phyloP scores from a whole-genome alignment of 768 basidiomycete species.

The Lentinula raphanica region DNA sequence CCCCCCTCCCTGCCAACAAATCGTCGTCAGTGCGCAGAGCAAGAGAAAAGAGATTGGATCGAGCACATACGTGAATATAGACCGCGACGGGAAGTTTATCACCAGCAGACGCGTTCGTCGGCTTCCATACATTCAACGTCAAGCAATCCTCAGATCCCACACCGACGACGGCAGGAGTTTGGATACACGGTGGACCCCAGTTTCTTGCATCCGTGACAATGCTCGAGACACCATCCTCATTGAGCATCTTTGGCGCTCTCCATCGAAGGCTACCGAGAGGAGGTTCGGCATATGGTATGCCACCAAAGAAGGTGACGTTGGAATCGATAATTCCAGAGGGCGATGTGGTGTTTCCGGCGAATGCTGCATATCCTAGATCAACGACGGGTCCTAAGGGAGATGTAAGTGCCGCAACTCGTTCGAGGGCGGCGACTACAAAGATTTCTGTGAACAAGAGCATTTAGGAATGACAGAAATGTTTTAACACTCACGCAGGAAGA shows the following conservation, averaged over 20 bases:
- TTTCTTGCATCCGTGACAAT: slow-evolving; percentile 35
- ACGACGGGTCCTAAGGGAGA: slow-evolving; percentile 28
- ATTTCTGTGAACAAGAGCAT: background rate
- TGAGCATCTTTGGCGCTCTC: slow-evolving; percentile 29
- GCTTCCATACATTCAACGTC: slow-evolving; percentile 38
- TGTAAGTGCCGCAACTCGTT: background rate
- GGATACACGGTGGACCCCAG: slow-evolving; percentile 42
- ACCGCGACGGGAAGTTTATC: slow-evolving; percentile 35
- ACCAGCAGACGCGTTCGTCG: slow-evolving; percentile 26
- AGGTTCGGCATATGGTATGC: slow-evolving; percentile 37
- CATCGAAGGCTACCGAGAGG: slow-evolving; percentile 36
- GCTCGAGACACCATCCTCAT: slow-evolving; percentile 22
- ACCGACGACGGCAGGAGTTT: slow-evolving; percentile 39
- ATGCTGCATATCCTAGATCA: slow-evolving; percentile 35
- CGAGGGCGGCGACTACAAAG: background rate
- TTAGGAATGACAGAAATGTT: background rate
- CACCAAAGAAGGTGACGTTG: slow-evolving; percentile 37
- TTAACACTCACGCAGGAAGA: background rate
- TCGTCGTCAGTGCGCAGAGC: background rate
- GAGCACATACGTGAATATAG: slow-evolving; percentile 33
- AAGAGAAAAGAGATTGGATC: background rate
- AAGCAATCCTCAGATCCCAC: slow-evolving; percentile 43
- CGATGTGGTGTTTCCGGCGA: slow-evolving; percentile 35
- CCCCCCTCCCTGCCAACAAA: slow-evolving; percentile 32
- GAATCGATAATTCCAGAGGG: slow-evolving; percentile 28